Evolutionary conservation across 2,329 filamentous ascomycete species (phyloP).

Genomic region (Aspergillus proliferans): DNA sequence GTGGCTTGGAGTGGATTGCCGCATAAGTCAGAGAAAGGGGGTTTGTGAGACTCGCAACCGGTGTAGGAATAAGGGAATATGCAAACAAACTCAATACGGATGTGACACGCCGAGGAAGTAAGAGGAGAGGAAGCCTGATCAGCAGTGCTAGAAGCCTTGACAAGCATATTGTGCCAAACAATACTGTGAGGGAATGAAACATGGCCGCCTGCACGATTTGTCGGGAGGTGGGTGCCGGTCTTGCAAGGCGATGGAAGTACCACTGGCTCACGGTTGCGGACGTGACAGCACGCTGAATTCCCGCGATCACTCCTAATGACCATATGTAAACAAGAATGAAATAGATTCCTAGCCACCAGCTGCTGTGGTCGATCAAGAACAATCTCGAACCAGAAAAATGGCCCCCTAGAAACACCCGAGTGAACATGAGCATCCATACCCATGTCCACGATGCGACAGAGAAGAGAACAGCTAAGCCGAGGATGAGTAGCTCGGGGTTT

Average conservation of each 20-base stretch:
- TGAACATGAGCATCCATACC: conserved; percentile 96
- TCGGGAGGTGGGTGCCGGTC: conserved; percentile 67
- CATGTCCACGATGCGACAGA: conserved; percentile 85
- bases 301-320: conserved; percentile 81
- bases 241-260: conserved; percentile 92
- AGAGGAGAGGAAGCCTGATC: conserved; percentile 74
- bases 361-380: conserved; percentile 80
- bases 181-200: conserved; percentile 71
- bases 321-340: conserved; percentile 95
- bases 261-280: conserved; percentile 95
- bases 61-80: conserved; percentile 76
- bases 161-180: conserved; percentile 88
- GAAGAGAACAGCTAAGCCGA: conserved; percentile 73
- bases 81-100: conserved; percentile 63
- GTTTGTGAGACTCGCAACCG: conserved; percentile 79
- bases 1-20: conserved; percentile 82
- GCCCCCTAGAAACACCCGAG: conserved; percentile 87
- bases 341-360: conserved; percentile 90
- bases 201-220: conserved; percentile 80
- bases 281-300: conserved; percentile 83
- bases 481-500: conserved; percentile 71
- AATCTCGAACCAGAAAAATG: conserved; percentile 58
- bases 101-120: conserved; percentile 71
- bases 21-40: conserved; percentile 88
- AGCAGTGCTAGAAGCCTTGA: conserved; percentile 75